Evolutionary conservation across 2,329 filamentous ascomycete species (phyloP), one percentile per base, ranked within the genome.

Genomic region (Fusarium torreyae): DNA sequence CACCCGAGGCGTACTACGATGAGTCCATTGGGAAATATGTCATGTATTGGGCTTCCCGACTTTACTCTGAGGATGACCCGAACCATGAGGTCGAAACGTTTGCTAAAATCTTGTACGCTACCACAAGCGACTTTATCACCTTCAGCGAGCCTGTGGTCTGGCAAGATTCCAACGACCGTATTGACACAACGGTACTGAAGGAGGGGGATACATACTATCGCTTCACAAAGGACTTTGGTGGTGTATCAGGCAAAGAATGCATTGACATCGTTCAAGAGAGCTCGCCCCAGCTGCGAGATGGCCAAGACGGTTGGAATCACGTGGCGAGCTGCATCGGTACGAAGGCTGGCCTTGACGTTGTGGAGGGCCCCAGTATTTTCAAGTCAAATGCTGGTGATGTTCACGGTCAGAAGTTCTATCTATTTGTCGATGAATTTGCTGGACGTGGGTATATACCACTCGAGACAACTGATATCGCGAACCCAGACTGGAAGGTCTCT

Each of bases 1-100:
- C 84, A 1, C 83, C 84, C 0, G 84, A 86, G 46, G 84, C 84
- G 0, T 85, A 82, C 68, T 86, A 82, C 40, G 84, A 86, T 33
- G 73, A 80, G 0, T 76, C 76, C 0, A 75, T 83, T 5, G 78
- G 80, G 11, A 72, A 76, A 2, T 86, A 85, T 44, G 52, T 82
- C 14, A 80, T 83, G 10, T 86, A 83, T 70, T 86, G 84, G 83
- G 78, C 77, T 0, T 79, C 77, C 2, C 74, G 81, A 0, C 77
- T 86, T 1, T 87, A 86, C 53, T 76, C 69, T 1, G 17, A 48
- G 7, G 36, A 53, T 4, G 63, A 66, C 18, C 48, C 55, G 1
- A 13, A 61, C 5, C 63, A 66, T 1, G n/a, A 46, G 13, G 39
- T 45, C 1, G 20, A n/a, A 5, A 26, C 40, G 6, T 66, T 43